phyloP scores from a whole-genome alignment of 1,139 yeast genomes.

The Kluyveromyces sp. region DNA sequence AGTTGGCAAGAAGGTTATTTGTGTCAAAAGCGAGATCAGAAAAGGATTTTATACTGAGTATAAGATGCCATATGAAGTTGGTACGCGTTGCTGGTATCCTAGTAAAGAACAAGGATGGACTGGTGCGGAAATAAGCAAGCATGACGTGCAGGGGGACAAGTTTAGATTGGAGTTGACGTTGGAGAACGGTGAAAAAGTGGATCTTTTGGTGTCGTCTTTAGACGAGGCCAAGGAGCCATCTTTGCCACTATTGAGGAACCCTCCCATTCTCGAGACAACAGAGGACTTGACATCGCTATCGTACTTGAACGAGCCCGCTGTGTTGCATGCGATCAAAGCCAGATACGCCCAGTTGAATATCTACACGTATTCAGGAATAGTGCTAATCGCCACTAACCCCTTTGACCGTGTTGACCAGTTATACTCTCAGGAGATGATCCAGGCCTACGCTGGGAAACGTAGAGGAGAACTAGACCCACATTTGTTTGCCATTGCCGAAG shows the following conservation, averaged over 20 bases:
- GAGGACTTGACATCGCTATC: constrained; percentile 91
- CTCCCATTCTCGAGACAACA: constrained; percentile 87
- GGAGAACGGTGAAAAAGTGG: constrained; percentile 54
- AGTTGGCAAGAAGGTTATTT: too few relatives aligned
- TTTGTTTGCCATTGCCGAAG: constrained; percentile 95
- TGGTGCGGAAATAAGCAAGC: constrained; percentile 68
- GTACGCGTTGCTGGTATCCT: constrained; percentile 86
- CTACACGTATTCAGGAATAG: constrained; percentile 95
- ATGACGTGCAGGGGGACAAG: constrained; percentile 43
- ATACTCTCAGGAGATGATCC: constrained; percentile 86
- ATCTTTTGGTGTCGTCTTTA: constrained; percentile 45
- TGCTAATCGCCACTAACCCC: constrained; percentile 92
- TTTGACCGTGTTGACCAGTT: constrained; percentile 87
- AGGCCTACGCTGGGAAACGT: constrained; percentile 85
- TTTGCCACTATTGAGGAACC: constrained; percentile 81
- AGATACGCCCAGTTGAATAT: constrained; percentile 85
- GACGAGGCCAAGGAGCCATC: constrained; percentile 23
- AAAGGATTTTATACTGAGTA: neutral
- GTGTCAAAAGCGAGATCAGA: neutral
- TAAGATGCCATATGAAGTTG: constrained; percentile 29
- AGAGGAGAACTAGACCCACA: constrained; percentile 96
- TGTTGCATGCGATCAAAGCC: constrained; percentile 84
- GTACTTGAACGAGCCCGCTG: constrained; percentile 93
- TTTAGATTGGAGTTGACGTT: constrained; percentile 52
- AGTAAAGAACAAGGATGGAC: constrained; percentile 86